phyloP scores from a whole-genome alignment of 768 basidiomycete species.

The Serendipita sp. region DNA sequence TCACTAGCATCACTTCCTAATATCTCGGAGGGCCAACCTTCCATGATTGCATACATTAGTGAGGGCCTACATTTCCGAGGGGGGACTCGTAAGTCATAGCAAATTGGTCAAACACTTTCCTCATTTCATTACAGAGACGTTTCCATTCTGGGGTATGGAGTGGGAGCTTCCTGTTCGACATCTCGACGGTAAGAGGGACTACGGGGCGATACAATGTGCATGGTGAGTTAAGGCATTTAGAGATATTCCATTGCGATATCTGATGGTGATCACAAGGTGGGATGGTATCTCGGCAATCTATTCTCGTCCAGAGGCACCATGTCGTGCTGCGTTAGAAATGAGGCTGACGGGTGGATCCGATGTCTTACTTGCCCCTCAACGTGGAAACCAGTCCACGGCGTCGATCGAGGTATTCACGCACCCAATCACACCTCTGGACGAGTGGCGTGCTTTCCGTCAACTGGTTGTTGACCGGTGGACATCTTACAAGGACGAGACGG shows the following conservation, averaged over 20 bases:
- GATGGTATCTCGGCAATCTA: constrained; percentile 9
- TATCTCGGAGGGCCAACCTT: not conserved
- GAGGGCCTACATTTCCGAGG: constrained; percentile 10
- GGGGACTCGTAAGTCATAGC: constrained; percentile 7
- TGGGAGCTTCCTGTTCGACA: constrained; percentile 17
- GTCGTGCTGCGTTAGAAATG: constrained; percentile 18
- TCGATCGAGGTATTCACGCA: constrained; percentile 18
- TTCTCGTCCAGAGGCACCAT: constrained; percentile 10
- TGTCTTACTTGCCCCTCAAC: constrained; percentile 16
- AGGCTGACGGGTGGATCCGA: constrained; percentile 16
- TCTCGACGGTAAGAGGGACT: constrained; percentile 12
- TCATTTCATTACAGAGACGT: constrained; percentile 12
- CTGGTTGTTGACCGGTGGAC: constrained; percentile 16
- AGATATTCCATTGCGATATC: not conserved
- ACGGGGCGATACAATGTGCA: constrained; percentile 14
- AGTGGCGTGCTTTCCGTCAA: constrained; percentile 15
- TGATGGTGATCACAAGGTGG: constrained; percentile 2
- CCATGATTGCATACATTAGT: constrained; percentile 6
- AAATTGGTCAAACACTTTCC: not conserved
- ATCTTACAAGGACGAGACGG: constrained; percentile 11
- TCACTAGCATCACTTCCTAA: constrained; percentile 9
- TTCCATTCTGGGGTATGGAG: constrained; percentile 16
- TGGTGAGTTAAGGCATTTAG: constrained; percentile 9
- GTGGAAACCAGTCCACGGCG: constrained; percentile 14
- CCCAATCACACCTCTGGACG: constrained; percentile 11